Percentiles rank a stretch among this genome's conserved stretches.
Evolutionary conservation across 208 protist species (phyloP).

Genomic region (Acanthamoeba triangularis): DNA sequence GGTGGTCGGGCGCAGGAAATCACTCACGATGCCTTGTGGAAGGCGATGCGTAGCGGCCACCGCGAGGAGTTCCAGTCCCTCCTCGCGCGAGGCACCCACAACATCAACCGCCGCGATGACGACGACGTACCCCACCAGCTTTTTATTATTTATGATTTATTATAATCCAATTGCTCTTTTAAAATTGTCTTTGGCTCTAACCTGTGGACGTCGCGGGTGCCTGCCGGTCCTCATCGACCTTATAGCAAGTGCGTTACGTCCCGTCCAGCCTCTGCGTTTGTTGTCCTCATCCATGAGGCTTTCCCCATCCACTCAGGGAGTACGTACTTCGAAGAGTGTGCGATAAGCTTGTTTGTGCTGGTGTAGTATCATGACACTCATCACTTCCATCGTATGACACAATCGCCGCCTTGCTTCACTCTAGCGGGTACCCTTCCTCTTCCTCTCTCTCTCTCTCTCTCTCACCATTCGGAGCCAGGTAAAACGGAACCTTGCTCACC

Average conservation of each 20-base stretch:
- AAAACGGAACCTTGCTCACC: no score
- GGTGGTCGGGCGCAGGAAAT: conserved; percentile 20
- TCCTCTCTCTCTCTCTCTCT: no score
- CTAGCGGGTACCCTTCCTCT: no score
- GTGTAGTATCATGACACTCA: not conserved
- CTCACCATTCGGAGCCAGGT: no score
- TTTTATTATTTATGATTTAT: not conserved
- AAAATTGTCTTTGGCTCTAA: not conserved
- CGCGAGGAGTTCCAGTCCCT: not conserved
- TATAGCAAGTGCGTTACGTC: no score
- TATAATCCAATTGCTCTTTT: not conserved
- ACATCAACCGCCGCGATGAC: conserved; percentile 47
- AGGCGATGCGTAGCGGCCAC: not conserved
- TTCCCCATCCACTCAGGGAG: not conserved
- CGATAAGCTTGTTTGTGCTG: no score
- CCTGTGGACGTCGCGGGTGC: not conserved
- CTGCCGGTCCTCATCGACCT: no score
- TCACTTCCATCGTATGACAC: not conserved
- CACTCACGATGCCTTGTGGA: conserved; percentile 23
- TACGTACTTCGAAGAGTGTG: not conserved
- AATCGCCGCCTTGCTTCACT: not conserved
- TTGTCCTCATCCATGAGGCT: not conserved
- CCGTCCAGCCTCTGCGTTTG: no score
- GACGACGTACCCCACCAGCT: conserved; percentile 31
- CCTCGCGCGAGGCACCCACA: conserved; percentile 6